These are phyloP conservation scores for Pichia sp. DNA, from an alignment of 1,139 yeast genomes.

Conservation along the genomic window DNA sequence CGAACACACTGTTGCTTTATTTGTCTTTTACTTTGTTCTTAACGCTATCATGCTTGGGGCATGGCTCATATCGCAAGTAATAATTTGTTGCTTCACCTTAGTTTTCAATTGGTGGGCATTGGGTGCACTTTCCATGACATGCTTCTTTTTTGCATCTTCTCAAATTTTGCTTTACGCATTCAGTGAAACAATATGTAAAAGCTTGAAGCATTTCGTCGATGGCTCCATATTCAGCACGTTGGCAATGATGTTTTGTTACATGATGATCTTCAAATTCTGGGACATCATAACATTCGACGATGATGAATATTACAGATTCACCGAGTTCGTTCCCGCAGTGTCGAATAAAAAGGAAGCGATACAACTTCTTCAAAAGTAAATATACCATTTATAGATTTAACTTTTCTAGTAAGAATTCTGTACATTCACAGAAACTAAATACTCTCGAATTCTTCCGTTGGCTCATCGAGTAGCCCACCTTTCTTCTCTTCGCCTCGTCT, in stretches of 20 bases:
- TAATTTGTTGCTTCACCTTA: slow-evolving; percentile 61
- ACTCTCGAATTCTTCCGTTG: slow-evolving; percentile 22
- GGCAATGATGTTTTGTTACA: slow-evolving; percentile 71
- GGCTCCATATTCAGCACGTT: slow-evolving; percentile 81
- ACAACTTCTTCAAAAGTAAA: slow-evolving; percentile 7
- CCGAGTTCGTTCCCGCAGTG: slow-evolving; percentile 25
- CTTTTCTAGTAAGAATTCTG: neutral
- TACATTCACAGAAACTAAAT: slow-evolving; percentile 10
- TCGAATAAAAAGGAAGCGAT: slow-evolving; percentile 19
- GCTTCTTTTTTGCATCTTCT: slow-evolving; percentile 72
- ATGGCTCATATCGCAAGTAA: slow-evolving; percentile 64
- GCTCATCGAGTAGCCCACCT: slow-evolving; percentile 23
- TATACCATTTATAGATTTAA: no score
- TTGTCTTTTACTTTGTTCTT: slow-evolving; percentile 59
- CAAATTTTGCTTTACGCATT: slow-evolving; percentile 69
- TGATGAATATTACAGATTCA: slow-evolving; percentile 63
- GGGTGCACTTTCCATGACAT: slow-evolving; percentile 68
- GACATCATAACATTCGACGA: slow-evolving; percentile 96
- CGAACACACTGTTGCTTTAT: slow-evolving; percentile 52
- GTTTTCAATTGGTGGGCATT: slow-evolving; percentile 74
- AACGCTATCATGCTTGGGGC: slow-evolving; percentile 60
- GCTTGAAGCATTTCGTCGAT: slow-evolving; percentile 79
- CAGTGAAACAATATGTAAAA: slow-evolving; percentile 56
- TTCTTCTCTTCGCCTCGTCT: slow-evolving; percentile 50
- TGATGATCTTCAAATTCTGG: slow-evolving; percentile 97